Evolutionary conservation across 305 asterid genomes (phyloP).

Genomic region (Fraxinus ornus): DNA sequence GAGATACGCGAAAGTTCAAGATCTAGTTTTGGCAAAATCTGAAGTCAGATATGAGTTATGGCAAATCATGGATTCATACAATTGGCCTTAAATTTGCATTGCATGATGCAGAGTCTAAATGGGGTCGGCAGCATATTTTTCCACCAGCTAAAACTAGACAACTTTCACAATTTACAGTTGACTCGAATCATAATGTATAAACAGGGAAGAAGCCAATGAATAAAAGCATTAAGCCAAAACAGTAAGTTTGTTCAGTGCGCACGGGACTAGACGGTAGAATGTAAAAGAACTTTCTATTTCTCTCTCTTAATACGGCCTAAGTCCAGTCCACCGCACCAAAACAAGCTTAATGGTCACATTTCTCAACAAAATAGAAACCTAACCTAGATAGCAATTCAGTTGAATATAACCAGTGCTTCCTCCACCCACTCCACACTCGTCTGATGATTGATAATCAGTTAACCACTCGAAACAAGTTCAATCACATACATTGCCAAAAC

Average conservation of each 20-base stretch:
- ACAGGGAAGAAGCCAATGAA: not conserved
- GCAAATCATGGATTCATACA: not conserved
- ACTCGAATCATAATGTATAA: not conserved
- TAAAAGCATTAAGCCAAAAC: not conserved
- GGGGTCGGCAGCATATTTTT: not conserved
- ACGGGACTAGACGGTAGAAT: not conserved
- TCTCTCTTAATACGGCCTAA: not conserved
- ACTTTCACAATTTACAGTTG: not conserved
- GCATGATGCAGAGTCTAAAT: not conserved
- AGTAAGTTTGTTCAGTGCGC: not conserved
- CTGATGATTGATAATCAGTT: not conserved
- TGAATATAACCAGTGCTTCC: not conserved
- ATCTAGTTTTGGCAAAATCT: not conserved
- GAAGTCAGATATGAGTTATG: not conserved
- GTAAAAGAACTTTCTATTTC: not conserved
- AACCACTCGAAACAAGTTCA: not conserved
- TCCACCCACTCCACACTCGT: not conserved
- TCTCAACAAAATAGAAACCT: not conserved
- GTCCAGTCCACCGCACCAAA: not conserved
- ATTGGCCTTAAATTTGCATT: not conserved
- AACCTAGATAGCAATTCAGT: not conserved
- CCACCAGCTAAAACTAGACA: not conserved
- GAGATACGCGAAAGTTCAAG: slow-evolving; percentile 8
- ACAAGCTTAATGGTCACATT: not conserved
- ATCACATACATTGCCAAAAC: not conserved